These are phyloP conservation scores for Taphrina flavorubra DNA, from an alignment of 1,139 yeast genomes.

Conservation along the genomic window DNA sequence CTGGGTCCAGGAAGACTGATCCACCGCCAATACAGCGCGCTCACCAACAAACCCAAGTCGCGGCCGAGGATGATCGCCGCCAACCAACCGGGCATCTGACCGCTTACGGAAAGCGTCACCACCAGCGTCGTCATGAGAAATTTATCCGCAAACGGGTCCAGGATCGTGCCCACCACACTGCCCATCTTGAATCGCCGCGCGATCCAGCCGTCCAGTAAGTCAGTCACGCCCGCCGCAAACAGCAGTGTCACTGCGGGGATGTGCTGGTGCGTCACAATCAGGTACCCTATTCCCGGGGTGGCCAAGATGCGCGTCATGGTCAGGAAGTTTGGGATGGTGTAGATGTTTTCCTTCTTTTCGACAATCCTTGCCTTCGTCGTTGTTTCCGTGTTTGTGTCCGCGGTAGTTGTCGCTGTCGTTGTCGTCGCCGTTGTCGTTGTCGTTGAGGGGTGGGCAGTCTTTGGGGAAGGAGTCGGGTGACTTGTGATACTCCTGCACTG, in stretches of 20 bases:
- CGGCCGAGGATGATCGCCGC: conserved; percentile 83
- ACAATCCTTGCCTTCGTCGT: too few relatives aligned
- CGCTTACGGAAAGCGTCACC: conserved; percentile 69
- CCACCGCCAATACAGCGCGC: conserved; percentile 76
- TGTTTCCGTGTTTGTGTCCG: too few relatives aligned
- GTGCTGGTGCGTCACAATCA: conserved; percentile 58
- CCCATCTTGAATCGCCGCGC: conserved; percentile 80
- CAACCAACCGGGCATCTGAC: conserved; percentile 65
- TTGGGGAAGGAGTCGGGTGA: too few relatives aligned
- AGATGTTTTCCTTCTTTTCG: conserved; percentile 59
- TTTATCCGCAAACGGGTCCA: conserved; percentile 97
- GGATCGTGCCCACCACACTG: conserved; percentile 83
- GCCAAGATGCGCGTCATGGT: conserved; percentile 77
- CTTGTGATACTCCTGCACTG: too few relatives aligned
- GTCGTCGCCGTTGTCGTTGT: too few relatives aligned
- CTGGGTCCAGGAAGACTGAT: conserved; percentile 76
- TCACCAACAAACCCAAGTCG: conserved; percentile 75
- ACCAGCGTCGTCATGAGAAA: conserved; percentile 86
- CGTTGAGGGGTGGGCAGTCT: too few relatives aligned
- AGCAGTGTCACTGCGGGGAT: conserved; percentile 75
- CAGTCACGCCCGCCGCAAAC: conserved; percentile 85
- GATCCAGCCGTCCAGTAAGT: conserved; percentile 85
- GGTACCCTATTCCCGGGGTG: conserved; percentile 84
- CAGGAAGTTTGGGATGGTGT: conserved; percentile 82
- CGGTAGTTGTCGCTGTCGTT: too few relatives aligned